phyloP scores from a whole-genome alignment of 225 moss, liverwort and hornwort genomes.

The Pseudisothecium myosuroides region DNA sequence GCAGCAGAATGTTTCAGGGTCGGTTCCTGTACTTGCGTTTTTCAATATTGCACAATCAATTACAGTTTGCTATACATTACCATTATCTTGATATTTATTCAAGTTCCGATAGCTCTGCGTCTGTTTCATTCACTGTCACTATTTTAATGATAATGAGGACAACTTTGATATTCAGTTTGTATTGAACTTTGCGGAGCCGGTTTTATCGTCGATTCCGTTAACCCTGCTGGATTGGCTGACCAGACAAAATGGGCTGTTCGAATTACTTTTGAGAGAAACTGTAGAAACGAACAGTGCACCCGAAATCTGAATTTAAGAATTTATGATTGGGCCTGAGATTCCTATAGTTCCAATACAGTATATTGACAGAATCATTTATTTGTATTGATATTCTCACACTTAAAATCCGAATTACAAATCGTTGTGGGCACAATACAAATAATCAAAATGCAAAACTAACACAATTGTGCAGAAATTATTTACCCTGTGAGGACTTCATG shows the following conservation, averaged over 20 bases:
- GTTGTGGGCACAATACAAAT: no score
- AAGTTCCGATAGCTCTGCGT: neutral
- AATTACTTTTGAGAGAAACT: neutral
- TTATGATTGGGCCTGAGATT: neutral
- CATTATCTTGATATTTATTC: neutral
- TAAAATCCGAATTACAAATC: neutral
- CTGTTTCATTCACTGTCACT: neutral
- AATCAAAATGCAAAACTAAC: neutral
- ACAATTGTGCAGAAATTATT: neutral
- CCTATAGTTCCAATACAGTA: neutral
- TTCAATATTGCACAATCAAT: neutral
- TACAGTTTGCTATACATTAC: neutral
- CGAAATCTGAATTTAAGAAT: neutral
- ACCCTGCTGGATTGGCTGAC: neutral
- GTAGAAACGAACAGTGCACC: neutral
- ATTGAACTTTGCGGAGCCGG: neutral
- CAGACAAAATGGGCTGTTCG: neutral
- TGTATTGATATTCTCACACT: neutral
- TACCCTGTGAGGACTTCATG: no score
- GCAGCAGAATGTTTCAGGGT: neutral
- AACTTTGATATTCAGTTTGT: no score
- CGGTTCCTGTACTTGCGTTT: neutral
- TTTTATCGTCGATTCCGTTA: neutral
- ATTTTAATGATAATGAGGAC: neutral
- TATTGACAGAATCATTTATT: neutral